These are phyloP conservation scores for Amaranthus cruentus DNA, from an alignment of 148 eudicot species.

Conservation along the genomic window DNA sequence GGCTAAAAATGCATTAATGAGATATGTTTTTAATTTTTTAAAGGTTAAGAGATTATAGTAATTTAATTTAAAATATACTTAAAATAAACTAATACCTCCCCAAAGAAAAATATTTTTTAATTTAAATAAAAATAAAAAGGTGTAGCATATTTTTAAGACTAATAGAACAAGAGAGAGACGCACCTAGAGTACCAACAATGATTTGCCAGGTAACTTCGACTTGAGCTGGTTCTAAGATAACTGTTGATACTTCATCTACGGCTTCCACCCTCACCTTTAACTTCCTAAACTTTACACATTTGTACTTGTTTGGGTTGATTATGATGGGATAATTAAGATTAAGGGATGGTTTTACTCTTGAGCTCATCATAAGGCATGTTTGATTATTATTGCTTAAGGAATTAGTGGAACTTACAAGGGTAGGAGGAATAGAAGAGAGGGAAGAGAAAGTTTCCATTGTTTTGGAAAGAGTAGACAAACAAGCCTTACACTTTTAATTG, in stretches of 20 bases:
- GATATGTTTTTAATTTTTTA: too few species aligned
- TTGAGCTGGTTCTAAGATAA: constrained; percentile 33
- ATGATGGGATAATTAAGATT: background rate
- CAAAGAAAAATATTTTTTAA: too few species aligned
- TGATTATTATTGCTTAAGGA: constrained; percentile 5
- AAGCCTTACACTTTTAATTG: background rate
- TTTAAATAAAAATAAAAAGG: too few species aligned
- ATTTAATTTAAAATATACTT: too few species aligned
- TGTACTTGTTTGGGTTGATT: background rate
- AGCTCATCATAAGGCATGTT: background rate
- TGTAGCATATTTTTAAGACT: too few species aligned
- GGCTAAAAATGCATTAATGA: too few species aligned
- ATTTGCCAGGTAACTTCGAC: constrained; percentile 67
- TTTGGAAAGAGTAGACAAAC: background rate
- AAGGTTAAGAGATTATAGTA: too few species aligned
- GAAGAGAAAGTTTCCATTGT: constrained; percentile 16
- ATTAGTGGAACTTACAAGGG: background rate
- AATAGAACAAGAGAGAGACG: background rate
- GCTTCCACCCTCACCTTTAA: constrained; percentile 13
- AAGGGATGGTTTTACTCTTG: background rate
- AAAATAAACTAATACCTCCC: too few species aligned
- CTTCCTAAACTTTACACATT: background rate
- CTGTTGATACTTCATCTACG: constrained; percentile 26
- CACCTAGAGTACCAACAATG: constrained; percentile 60
- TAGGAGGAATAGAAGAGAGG: constrained; percentile 6